Evolutionary conservation across 768 basidiomycete species (phyloP).

Genomic region (Rhizopogon vulgaris): DNA sequence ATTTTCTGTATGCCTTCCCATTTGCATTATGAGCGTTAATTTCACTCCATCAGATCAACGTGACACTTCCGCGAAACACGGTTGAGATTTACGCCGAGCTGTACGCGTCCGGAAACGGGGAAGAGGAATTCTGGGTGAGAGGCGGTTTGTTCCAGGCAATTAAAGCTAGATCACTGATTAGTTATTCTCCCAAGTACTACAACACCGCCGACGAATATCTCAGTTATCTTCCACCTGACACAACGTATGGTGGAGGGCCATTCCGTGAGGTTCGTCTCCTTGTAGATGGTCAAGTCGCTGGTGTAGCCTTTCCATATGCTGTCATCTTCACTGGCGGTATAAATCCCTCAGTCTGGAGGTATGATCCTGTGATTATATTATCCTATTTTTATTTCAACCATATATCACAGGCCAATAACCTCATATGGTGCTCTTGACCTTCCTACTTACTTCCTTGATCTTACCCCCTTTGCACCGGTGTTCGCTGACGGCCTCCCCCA

Average conservation of each 20-base stretch:
- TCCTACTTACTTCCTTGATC: conserved; percentile 71
- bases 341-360: conserved; percentile 65
- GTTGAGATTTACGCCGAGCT: conserved; percentile 65
- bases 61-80: conserved; percentile 66
- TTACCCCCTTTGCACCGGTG: conserved; percentile 71
- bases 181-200: conserved; percentile 45
- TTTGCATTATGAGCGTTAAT: background rate
- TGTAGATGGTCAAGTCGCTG: conserved; percentile 51
- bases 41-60: conserved; percentile 40
- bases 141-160: background rate
- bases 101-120: conserved; percentile 59
- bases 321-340: conserved; percentile 74
- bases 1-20: conserved; percentile 47
- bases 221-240: conserved; percentile 42
- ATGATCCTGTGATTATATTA: background rate
- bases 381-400: background rate
- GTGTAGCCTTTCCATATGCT: conserved; percentile 50
- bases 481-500: conserved; percentile 66
- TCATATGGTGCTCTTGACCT: conserved; percentile 74
- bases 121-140: conserved; percentile 76
- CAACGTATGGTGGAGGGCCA: conserved; percentile 44
- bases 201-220: conserved; percentile 61
- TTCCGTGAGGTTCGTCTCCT: conserved; percentile 59
- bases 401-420: conserved; percentile 51
- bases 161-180: background rate